Evolutionary conservation across 768 basidiomycete genomes (phyloP).

Genomic region (Gloeopeniophorella convolvens): DNA sequence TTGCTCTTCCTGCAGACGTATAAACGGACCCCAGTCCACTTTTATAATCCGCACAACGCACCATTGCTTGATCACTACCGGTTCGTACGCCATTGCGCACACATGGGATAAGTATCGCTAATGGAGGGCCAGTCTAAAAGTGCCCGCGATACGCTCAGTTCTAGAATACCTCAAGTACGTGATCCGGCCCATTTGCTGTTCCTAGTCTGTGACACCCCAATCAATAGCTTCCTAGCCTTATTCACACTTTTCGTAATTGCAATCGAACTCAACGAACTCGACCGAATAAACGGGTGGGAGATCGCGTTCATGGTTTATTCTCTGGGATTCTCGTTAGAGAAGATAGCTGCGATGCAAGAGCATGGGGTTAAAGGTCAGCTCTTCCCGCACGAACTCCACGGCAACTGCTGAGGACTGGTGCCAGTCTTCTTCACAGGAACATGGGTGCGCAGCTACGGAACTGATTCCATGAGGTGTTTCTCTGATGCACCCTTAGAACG

Average conservation of each 20-base stretch:
- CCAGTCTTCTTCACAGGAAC: constrained; percentile 80
- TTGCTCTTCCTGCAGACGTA: constrained; percentile 58
- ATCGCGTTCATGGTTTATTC: constrained; percentile 70
- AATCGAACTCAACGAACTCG: constrained; percentile 62
- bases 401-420: not conserved
- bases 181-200: not conserved
- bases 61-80: constrained; percentile 95
- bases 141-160: constrained; percentile 85
- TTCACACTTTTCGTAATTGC: constrained; percentile 76
- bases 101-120: constrained; percentile 1
- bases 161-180: constrained; percentile 81
- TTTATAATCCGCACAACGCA: constrained; percentile 92
- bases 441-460: constrained; percentile 62
- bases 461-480: not conserved
- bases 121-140: constrained; percentile 60
- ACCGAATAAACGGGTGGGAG: constrained; percentile 62
- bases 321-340: constrained; percentile 85
- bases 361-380: constrained; percentile 78
- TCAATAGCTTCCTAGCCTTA: constrained; percentile 63
- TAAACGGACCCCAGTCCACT: constrained; percentile 85
- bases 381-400: not conserved
- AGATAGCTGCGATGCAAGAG: constrained; percentile 92
- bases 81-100: constrained; percentile 30
- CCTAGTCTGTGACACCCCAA: constrained; percentile 7
- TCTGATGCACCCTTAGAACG: constrained; percentile 49